Conservation (phyloP, 1,139 yeast species). For the Candida neerlandica region DNA sequence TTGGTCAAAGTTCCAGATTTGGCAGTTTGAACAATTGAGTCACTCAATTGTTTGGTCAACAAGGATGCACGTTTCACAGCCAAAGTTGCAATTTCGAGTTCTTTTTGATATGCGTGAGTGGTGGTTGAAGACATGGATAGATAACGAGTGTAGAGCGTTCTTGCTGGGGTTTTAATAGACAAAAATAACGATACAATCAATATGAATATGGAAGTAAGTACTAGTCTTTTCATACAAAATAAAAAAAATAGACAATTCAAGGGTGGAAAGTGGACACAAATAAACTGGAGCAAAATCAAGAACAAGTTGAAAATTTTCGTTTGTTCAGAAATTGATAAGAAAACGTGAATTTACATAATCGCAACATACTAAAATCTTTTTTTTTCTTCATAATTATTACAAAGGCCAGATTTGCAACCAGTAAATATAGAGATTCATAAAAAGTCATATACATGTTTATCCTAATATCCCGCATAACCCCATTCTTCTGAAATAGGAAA, state of each 20-base stretch:
- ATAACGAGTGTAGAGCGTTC: conserved; percentile 3
- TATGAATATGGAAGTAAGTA: conserved; percentile 2
- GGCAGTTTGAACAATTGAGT: conserved; percentile 60
- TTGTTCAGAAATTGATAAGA: not conserved
- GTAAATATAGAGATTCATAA: too few relatives aligned
- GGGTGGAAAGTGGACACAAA: not conserved
- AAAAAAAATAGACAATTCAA: not conserved
- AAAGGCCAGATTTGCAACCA: not conserved
- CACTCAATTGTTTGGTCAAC: conserved; percentile 73
- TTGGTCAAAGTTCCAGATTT: conserved; percentile 72
- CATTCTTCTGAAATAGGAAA: conserved; percentile 49
- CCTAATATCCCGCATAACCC: conserved; percentile 46
- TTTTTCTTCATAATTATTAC: not conserved
- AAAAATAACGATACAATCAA: conserved; percentile 7
- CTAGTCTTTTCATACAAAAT: conserved; percentile 2
- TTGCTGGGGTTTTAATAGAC: not conserved
- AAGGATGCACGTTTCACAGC: conserved; percentile 89
- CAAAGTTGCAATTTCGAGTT: conserved; percentile 75
- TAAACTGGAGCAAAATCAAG: not conserved
- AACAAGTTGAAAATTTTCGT: not conserved
- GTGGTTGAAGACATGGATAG: not conserved
- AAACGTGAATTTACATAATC: conserved; percentile 6
- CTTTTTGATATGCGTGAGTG: conserved; percentile 46
- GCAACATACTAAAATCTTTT: not conserved
- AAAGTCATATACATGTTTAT: conserved; percentile 7